Evolutionary conservation across 1,284 basidiomycete species (phyloP), one percentile per base, ranked within the genome.

Genomic region (Lignosus rhinocerotis): DNA sequence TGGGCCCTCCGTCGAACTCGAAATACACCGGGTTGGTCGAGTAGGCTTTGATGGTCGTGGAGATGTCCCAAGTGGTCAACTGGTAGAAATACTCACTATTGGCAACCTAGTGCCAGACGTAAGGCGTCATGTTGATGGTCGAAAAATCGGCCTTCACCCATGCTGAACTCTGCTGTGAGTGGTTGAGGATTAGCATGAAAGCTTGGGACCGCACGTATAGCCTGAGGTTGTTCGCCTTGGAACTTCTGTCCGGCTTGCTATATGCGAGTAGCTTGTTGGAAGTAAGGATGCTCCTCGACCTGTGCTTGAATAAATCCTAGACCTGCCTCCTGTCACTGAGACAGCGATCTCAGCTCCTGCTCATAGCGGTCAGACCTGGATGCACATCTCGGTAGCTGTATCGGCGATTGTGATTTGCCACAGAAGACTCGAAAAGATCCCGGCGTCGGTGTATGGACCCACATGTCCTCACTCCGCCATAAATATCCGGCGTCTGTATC

Each of bases 61-160:
- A 32, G 46, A 63, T 63, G 30, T 49, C 19, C 63, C 63, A 65
- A 8, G 47, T 41, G 31, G 61, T 55, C 63, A 65, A 61, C 56
- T 60, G 63, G 50, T 65, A 63, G n/a, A 58, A 56, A 39, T 57
- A 46, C 34, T 42, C 31, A 17, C 45, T 44, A 21, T 54, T 55
- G 25, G 25, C 25, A 25, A 25, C 25, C 30, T 51, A 51, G 16
- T 33, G 31, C 63, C 63, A 65, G 25, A 44, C 48, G 51, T 65
- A 59, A 38, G 61, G 58, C 9, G 63, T 62, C 17, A 53, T 58
- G 46, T 65, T 65, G 41, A 63, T 38, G 32, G 12, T 48, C 42
- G 42, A 62, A 51, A 12, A 36, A 60, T 31, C 63, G 56, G 34
- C 59, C 61, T 57, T 61, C 53, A 12, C 61, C 63, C 55, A 56